Conservation (phyloP, 768 basidiomycete genomes). For the Russula abietina region DNA sequence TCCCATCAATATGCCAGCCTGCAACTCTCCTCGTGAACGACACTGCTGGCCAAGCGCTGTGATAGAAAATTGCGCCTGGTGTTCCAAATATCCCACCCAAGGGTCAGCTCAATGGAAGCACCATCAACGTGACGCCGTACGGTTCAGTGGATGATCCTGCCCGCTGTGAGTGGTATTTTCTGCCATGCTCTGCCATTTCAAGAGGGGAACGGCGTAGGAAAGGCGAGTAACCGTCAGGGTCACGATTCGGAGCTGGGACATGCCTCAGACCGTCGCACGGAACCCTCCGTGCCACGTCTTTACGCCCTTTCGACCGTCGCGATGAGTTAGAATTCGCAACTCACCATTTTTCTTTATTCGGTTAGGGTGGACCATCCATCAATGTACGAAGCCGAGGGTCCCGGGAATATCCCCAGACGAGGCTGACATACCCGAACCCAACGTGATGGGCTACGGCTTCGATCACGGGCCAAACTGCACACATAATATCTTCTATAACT, state of each 20-base stretch:
- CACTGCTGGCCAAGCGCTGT: slow-evolving; percentile 33
- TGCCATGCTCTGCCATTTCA: background rate
- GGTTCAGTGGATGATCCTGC: slow-evolving; percentile 20
- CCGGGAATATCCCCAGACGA: slow-evolving; percentile 42
- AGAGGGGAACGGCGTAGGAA: too few relatives aligned
- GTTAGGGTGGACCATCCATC: slow-evolving; percentile 38
- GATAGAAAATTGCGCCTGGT: slow-evolving; percentile 36
- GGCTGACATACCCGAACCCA: slow-evolving; percentile 48
- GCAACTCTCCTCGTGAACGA: slow-evolving; percentile 18
- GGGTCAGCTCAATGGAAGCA: slow-evolving; percentile 9
- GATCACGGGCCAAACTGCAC: slow-evolving; percentile 64
- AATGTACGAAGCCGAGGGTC: slow-evolving; percentile 46
- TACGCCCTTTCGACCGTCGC: background rate
- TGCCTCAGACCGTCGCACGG: too few relatives aligned
- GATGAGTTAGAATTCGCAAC: background rate
- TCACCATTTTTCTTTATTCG: background rate
- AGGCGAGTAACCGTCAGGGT: too few relatives aligned
- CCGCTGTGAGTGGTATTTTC: slow-evolving; percentile 17
- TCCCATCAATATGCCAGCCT: slow-evolving; percentile 15
- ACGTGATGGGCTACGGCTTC: slow-evolving; percentile 51
- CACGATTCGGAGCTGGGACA: too few relatives aligned
- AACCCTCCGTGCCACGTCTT: background rate
- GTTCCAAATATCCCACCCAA: slow-evolving; percentile 48
- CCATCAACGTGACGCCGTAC: slow-evolving; percentile 7
- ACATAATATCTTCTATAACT: slow-evolving; percentile 65